phyloP scores from a whole-genome alignment of 768 basidiomycete species.

The Boletus vinaceobasis region DNA sequence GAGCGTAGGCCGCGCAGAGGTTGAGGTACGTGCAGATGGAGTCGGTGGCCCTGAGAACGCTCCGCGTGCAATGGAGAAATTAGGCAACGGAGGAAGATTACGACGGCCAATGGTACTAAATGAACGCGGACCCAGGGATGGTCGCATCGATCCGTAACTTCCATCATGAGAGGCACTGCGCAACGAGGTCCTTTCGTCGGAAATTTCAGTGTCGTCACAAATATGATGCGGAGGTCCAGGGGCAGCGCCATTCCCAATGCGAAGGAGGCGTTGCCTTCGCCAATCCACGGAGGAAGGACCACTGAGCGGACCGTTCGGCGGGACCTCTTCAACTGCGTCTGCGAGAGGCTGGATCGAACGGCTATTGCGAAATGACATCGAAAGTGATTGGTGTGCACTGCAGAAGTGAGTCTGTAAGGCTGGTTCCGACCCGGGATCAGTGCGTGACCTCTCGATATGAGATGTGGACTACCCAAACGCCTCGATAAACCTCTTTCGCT shows the following conservation, averaged over 20 bases:
- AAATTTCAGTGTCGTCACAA: slow-evolving; percentile 1
- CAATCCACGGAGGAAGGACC: slow-evolving; percentile 56
- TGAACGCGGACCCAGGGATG: slow-evolving; percentile 27
- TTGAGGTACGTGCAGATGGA: slow-evolving; percentile 32
- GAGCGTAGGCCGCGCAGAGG: slow-evolving; percentile 32
- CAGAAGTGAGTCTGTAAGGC: background rate
- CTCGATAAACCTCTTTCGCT: too few species aligned
- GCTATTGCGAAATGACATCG: slow-evolving; percentile 18
- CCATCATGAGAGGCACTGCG: slow-evolving; percentile 26
- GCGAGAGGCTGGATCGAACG: slow-evolving; percentile 23
- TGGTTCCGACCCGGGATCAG: background rate
- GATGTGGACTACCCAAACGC: background rate
- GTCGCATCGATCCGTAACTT: slow-evolving; percentile 57
- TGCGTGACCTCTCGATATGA: too few species aligned
- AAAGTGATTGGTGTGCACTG: background rate
- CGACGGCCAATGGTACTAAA: slow-evolving; percentile 32
- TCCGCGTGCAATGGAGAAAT: slow-evolving; percentile 27
- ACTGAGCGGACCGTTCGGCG: slow-evolving; percentile 36
- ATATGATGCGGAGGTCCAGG: background rate
- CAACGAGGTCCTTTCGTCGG: slow-evolving; percentile 37
- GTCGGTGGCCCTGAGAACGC: slow-evolving; percentile 38
- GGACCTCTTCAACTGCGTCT: slow-evolving; percentile 6
- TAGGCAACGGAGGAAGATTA: slow-evolving; percentile 36
- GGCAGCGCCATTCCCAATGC: slow-evolving; percentile 39
- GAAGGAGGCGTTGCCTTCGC: slow-evolving; percentile 59